These are phyloP conservation scores for Claviceps monticola DNA, from an alignment of 2,329 filamentous ascomycete genomes.

Conservation along the genomic window DNA sequence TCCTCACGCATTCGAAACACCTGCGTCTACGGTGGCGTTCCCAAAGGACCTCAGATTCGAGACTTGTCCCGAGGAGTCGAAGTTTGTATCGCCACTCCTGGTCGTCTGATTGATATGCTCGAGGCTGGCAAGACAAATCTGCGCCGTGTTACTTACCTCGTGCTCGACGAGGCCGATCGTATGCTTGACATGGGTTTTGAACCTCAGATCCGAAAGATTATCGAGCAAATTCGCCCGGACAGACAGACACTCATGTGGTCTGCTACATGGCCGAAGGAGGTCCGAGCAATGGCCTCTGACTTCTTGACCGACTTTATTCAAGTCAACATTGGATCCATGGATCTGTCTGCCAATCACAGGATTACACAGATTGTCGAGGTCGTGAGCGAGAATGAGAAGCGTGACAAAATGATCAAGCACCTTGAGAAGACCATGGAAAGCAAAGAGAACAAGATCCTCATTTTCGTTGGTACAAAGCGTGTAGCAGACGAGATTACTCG, in stretches of 20 bases:
- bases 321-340: slow-evolving; percentile 95
- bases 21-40: slow-evolving; percentile 97
- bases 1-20: slow-evolving; percentile 97
- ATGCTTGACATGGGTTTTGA: slow-evolving; percentile 99
- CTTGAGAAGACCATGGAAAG: slow-evolving; percentile 97
- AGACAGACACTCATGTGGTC: slow-evolving; percentile 99
- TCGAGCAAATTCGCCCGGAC: slow-evolving; percentile 92
- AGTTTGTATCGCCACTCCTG: slow-evolving; percentile 95
- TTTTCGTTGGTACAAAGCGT: slow-evolving; percentile 90
- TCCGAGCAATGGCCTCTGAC: slow-evolving; percentile 78
- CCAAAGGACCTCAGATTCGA: slow-evolving; percentile 92
- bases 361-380: slow-evolving; percentile 98
- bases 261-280: slow-evolving; percentile 97
- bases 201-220: slow-evolving; percentile 97
- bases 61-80: slow-evolving; percentile 91
- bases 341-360: slow-evolving; percentile 90
- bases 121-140: slow-evolving; percentile 97
- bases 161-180: slow-evolving; percentile 96
- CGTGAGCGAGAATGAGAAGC: slow-evolving; percentile 92
- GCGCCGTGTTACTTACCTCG: slow-evolving; percentile 91
- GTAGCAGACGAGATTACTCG: slow-evolving; percentile 96
- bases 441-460: slow-evolving; percentile 85
- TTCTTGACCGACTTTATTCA: slow-evolving; percentile 95
- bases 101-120: slow-evolving; percentile 96
- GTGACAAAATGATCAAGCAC: slow-evolving; percentile 92